Evolutionary conservation across 2,329 filamentous ascomycete genomes (phyloP), one percentile per base, ranked within the genome.

Genomic region (Arthroderma uncinatum): DNA sequence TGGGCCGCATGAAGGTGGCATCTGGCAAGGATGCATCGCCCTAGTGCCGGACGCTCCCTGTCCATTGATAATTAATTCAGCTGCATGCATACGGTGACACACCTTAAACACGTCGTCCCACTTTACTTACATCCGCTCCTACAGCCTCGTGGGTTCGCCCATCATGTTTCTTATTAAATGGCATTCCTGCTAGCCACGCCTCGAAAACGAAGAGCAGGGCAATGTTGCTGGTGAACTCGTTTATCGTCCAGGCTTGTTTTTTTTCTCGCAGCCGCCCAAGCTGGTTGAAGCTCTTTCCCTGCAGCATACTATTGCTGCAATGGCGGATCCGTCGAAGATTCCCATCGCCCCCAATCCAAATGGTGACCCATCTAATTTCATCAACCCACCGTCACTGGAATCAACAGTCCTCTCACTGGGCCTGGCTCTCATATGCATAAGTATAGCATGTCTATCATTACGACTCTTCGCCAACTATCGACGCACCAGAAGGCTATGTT

Each of bases 51-150:
- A 28, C 40, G 25, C 25, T 30, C 28, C 44, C 25, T 50, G 44
- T 50, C 44, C 44, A 16, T 9, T 50, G n/a, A 16, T 8, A 33
- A 50, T 33, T 48, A 12, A 48, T 48, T 50, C 44, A 50, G 44
- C 44, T 50, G 44, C 44, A 50, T 50, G 44, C 9, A 50, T 50
- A 50, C 28, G 28, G 44, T 50, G 40, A 44, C 44, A 50, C 44
- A 33, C 44, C n/a, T n/a, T n/a, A 33, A 50, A 33, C 44, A 50
- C 23, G 14, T 19, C 44, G 44, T 50, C 44, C 44, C 44, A 50
- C 44, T 5, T 12, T 30, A 25, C 23, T 12, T 30, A 25, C 23
- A 30, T 33, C 44, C 23, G 44, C 44, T 50, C 44, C 44, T 50
- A 50, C 44, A 50, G 44, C 44, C 44, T 50, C 44, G 44, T 50